A percentile compares a stretch with the other conserved stretches of the same genome.
phyloP scores from a whole-genome alignment of 2,329 filamentous ascomycete genomes.

The Cytospora piceicola region DNA sequence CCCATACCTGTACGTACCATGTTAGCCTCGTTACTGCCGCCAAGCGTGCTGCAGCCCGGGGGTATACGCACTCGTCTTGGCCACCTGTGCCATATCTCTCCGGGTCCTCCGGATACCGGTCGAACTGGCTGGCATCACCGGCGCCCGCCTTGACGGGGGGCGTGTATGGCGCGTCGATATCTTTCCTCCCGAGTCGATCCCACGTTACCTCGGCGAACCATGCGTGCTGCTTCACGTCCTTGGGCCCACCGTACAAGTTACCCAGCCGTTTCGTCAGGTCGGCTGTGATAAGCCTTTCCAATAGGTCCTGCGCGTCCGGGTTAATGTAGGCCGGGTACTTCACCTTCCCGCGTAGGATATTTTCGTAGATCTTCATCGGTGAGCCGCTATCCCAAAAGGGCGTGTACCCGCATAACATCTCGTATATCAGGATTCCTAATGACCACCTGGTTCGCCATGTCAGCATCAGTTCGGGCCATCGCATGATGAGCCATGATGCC shows the following conservation, averaged over 20 bases:
- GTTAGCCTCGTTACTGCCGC: background rate
- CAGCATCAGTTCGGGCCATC: background rate
- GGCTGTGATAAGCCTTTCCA: constrained; percentile 89
- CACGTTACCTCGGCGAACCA: constrained; percentile 99
- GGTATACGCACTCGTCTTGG: constrained; percentile 77
- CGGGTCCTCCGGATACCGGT: constrained; percentile 96
- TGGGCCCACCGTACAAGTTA: constrained; percentile 87
- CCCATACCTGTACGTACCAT: constrained; percentile 59
- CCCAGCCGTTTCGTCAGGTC: constrained; percentile 94
- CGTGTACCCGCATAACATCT: constrained; percentile 99
- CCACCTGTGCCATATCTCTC: constrained; percentile 84
- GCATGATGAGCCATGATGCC: constrained; percentile 6
- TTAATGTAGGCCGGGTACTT: constrained; percentile 98
- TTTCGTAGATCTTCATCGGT: constrained; percentile 99
- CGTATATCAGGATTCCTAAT: constrained; percentile 95
- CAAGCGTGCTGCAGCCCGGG: background rate
- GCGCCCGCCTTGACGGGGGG: constrained; percentile 92
- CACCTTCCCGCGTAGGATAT: constrained; percentile 92
- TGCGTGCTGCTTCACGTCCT: constrained; percentile 91
- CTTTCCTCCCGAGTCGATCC: constrained; percentile 91
- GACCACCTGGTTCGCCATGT: constrained; percentile 75
- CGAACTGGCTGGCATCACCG: constrained; percentile 95
- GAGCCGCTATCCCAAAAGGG: constrained; percentile 98
- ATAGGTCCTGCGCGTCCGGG: constrained; percentile 87
- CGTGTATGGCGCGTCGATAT: constrained; percentile 97